Evolutionary conservation across 805 yeast genomes (phyloP).

Genomic region (Saitoella complicata): DNA sequence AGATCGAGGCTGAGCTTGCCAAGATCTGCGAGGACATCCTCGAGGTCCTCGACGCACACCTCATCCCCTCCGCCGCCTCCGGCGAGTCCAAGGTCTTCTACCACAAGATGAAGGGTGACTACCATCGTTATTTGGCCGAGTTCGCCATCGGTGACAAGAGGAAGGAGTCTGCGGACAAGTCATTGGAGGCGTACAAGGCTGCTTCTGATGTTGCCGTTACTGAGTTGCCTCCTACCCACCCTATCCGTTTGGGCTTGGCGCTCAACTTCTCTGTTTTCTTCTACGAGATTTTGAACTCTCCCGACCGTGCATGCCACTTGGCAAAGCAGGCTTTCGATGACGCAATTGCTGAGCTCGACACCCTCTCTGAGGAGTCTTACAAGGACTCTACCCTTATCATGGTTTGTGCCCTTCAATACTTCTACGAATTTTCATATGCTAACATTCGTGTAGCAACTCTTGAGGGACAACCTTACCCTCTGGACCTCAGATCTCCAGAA

Average conservation of each 20-base stretch:
- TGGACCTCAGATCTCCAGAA: conserved; percentile 51
- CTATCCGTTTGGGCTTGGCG: conserved; percentile 93
- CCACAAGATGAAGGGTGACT: conserved; percentile 99
- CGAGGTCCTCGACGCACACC: conserved; percentile 70
- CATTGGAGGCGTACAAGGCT: conserved; percentile 87
- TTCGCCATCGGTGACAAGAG: conserved; percentile 87
- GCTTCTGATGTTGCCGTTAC: conserved; percentile 97
- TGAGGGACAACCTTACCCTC: conserved; percentile 27
- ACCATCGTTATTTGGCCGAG: conserved; percentile 98
- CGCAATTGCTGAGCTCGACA: conserved; percentile 88
- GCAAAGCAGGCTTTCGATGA: conserved; percentile 93
- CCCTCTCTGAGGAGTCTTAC: conserved; percentile 83
- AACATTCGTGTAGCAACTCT: conserved; percentile 35
- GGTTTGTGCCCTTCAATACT: conserved; percentile 18
- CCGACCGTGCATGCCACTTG: conserved; percentile 89
- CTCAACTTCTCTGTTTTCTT: conserved; percentile 85
- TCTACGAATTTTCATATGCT: too few relatives aligned
- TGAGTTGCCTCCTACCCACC: conserved; percentile 97
- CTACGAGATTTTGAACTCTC: conserved; percentile 83
- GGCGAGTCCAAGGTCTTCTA: conserved; percentile 98
- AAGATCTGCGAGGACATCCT: conserved; percentile 92
- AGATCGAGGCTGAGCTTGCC: conserved; percentile 86
- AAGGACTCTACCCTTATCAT: conserved; percentile 84
- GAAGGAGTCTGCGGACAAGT: conserved; percentile 83
- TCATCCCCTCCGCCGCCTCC: conserved; percentile 87